Percentiles rank a stretch among this genome's conserved stretches.
phyloP scores from a whole-genome alignment of 768 basidiomycete genomes.

The Xerocomellus dryophilus region DNA sequence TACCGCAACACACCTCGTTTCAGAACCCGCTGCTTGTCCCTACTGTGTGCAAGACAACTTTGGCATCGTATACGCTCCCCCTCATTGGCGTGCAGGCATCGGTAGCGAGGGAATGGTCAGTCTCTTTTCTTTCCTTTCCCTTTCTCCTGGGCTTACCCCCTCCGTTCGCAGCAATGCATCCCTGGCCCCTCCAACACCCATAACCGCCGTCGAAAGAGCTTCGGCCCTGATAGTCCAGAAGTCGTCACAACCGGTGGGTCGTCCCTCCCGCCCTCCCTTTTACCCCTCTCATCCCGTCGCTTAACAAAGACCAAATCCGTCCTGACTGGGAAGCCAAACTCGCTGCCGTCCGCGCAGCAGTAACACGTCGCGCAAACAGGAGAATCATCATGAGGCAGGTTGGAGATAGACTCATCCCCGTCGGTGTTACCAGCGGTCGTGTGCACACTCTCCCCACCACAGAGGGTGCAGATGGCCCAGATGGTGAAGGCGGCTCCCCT shows the following conservation, averaged over 20 bases:
- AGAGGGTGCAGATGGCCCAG: constrained; percentile 48
- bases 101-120: constrained; percentile 70
- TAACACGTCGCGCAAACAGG: constrained; percentile 90
- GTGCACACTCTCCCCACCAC: constrained; percentile 63
- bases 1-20: constrained; percentile 90
- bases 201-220: constrained; percentile 84
- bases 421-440: constrained; percentile 90
- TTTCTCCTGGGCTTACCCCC: constrained; percentile 53
- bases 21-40: constrained; percentile 95
- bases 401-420: constrained; percentile 94
- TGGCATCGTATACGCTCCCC: constrained; percentile 84
- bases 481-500: constrained; percentile 33
- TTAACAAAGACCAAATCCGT: constrained; percentile 78
- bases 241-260: constrained; percentile 85
- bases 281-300: constrained; percentile 7
- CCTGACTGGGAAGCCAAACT: constrained; percentile 98
- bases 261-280: constrained; percentile 1
- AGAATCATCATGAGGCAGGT: constrained; percentile 98
- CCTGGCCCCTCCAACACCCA: constrained; percentile 44
- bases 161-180: constrained; percentile 43
- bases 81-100: constrained; percentile 76
- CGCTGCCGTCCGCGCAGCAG: constrained; percentile 91
- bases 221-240: constrained; percentile 79
- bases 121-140: constrained; percentile 20
- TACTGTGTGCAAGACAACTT: constrained; percentile 98